A percentile compares a stretch with the other conserved stretches of the same genome.
Evolutionary conservation across 2,329 filamentous ascomycete genomes (phyloP).

Genomic region (Aspergillus sp.): DNA sequence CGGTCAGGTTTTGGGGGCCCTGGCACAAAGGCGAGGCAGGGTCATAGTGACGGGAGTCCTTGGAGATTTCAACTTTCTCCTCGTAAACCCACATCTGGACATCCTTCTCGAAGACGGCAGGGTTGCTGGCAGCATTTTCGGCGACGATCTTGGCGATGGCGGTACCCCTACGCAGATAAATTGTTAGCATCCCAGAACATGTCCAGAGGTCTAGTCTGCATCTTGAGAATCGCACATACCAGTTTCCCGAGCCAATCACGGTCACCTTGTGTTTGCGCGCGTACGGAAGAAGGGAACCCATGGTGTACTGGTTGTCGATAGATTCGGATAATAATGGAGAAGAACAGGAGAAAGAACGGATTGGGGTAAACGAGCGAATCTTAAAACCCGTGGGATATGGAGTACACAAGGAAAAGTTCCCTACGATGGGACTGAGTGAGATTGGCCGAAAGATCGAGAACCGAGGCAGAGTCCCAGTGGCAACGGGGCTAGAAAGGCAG

Average conservation of each 20-base stretch:
- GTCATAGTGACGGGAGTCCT: constrained; percentile 72
- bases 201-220: constrained; percentile 49
- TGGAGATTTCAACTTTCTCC: constrained; percentile 75
- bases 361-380: constrained; percentile 9
- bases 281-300: constrained; percentile 32
- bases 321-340: constrained; percentile 9
- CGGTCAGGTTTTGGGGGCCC: constrained; percentile 80
- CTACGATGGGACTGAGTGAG: constrained; percentile 16
- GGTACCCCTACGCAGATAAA: constrained; percentile 68
- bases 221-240: constrained; percentile 51
- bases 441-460: constrained; percentile 22
- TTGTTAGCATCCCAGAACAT: constrained; percentile 60
- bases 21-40: constrained; percentile 72
- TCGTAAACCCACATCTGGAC: constrained; percentile 99
- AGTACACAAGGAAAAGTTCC: constrained; percentile 11
- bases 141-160: constrained; percentile 97
- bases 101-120: constrained; percentile 77
- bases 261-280: constrained; percentile 52
- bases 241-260: constrained; percentile 94
- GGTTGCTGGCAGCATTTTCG: constrained; percentile 79
- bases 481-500: constrained; percentile 22
- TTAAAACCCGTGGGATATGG: constrained; percentile 19
- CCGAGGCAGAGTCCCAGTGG: constrained; percentile 28
- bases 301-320: constrained; percentile 19
- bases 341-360: constrained; percentile 11